Percentiles rank a stretch among this genome's conserved stretches.
Conservation (phyloP, 768 basidiomycete species). For the Obba rivulosa region DNA sequence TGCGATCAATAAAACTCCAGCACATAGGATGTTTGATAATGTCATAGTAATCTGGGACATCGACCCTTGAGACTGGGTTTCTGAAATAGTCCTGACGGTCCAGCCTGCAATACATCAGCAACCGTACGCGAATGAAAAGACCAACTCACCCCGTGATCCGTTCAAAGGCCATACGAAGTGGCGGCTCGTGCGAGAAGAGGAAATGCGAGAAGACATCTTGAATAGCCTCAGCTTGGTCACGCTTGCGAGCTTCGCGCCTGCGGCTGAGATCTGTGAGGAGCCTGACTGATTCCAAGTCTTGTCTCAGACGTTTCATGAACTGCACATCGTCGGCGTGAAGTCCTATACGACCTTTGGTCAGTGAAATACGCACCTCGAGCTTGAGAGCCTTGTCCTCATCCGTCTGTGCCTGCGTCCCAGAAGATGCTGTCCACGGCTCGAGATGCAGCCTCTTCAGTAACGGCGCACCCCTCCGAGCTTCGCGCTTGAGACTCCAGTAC, state of each 20-base stretch:
- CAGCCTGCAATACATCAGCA: constrained; percentile 35
- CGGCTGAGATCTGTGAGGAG: constrained; percentile 60
- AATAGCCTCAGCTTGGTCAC: constrained; percentile 59
- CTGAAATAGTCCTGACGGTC: constrained; percentile 76
- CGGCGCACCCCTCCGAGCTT: constrained; percentile 89
- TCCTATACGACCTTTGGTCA: not conserved
- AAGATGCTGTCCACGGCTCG: constrained; percentile 93
- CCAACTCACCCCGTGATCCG: constrained; percentile 60
- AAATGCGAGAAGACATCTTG: constrained; percentile 57
- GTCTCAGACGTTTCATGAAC: constrained; percentile 57
- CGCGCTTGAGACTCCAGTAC: constrained; percentile 98
- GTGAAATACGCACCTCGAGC: constrained; percentile 55
- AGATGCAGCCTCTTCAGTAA: constrained; percentile 88
- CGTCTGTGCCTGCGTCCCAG: constrained; percentile 55
- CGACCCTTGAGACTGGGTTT: constrained; percentile 70
- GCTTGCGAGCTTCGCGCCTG: constrained; percentile 80
- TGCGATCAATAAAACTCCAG: constrained; percentile 75
- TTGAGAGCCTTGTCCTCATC: constrained; percentile 82
- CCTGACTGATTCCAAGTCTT: constrained; percentile 72
- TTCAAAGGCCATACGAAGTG: constrained; percentile 61
- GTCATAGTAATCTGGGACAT: constrained; percentile 90
- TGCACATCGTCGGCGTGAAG: constrained; percentile 18
- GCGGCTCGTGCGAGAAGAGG: constrained; percentile 62
- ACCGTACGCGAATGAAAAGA: not conserved
- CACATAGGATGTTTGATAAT: constrained; percentile 86